phyloP scores from a whole-genome alignment of 2,329 filamentous ascomycete species.

The Trichoderma sp. region DNA sequence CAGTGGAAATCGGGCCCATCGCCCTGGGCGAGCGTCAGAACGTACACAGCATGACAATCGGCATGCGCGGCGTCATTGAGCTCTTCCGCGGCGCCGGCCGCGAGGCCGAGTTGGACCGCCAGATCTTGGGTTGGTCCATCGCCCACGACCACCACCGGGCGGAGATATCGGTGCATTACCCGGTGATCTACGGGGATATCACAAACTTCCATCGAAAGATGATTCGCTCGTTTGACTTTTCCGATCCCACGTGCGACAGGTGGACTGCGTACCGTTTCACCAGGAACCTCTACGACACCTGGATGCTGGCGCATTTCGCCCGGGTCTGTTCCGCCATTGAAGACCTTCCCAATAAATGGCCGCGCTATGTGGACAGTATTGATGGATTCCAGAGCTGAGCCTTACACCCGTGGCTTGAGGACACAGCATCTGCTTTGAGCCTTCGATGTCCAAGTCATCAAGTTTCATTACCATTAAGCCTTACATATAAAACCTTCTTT shows the following conservation, averaged over 20 bases:
- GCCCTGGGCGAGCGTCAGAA: slow-evolving; percentile 46
- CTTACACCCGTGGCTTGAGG: too few relatives aligned
- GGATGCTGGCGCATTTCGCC: slow-evolving; percentile 26
- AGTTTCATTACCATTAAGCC: not conserved
- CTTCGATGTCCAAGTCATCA: too few relatives aligned
- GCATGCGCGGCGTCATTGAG: slow-evolving; percentile 44
- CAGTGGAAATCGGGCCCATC: slow-evolving; percentile 48
- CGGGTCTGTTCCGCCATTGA: slow-evolving; percentile 28
- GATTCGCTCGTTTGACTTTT: slow-evolving; percentile 42
- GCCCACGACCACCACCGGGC: slow-evolving; percentile 39
- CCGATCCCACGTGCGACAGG: slow-evolving; percentile 18
- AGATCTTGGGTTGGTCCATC: slow-evolving; percentile 50
- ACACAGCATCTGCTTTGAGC: too few relatives aligned
- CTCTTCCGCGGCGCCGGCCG: slow-evolving; percentile 44
- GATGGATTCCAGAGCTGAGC: not conserved
- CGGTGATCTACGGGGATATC: slow-evolving; percentile 41
- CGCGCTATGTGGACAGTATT: not conserved
- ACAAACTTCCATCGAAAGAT: slow-evolving; percentile 45
- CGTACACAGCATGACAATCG: slow-evolving; percentile 46
- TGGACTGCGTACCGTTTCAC: slow-evolving; percentile 25
- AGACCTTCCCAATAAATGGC: slow-evolving; percentile 14
- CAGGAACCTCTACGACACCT: slow-evolving; percentile 23
- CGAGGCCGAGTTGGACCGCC: slow-evolving; percentile 43
- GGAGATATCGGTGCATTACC: slow-evolving; percentile 47
- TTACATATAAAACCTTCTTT: too few relatives aligned